A percentile compares a stretch with the other conserved stretches of the same genome.
phyloP scores from a whole-genome alignment of 345 rosid genomes.

The Gossypium arboreum region DNA sequence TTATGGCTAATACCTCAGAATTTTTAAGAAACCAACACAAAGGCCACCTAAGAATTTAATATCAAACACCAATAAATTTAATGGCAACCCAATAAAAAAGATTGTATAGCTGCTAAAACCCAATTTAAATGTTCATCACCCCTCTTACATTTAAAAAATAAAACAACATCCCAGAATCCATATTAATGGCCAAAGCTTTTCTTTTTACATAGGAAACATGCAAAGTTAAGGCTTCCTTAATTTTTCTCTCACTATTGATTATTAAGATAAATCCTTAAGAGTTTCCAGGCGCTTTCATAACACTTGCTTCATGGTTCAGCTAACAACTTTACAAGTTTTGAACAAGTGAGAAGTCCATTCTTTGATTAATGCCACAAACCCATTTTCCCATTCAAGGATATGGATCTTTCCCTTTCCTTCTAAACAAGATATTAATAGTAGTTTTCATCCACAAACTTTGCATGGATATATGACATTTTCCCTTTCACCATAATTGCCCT shows the following conservation, averaged over 20 bases:
- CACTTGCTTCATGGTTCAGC: not conserved
- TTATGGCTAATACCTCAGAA: slow-evolving; percentile 42
- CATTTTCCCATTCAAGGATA: not conserved
- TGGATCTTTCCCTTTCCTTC: not conserved
- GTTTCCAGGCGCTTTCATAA: no score
- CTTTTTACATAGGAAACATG: not conserved
- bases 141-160: slow-evolving; percentile 20
- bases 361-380: not conserved
- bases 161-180: slow-evolving; percentile 22
- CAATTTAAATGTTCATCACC: slow-evolving; percentile 22
- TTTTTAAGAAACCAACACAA: slow-evolving; percentile 29
- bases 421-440: not conserved
- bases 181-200: slow-evolving; percentile 29
- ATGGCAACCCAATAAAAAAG: slow-evolving; percentile 50
- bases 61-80: slow-evolving; percentile 58
- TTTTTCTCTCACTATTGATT: no score
- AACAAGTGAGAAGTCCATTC: not conserved
- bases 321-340: not conserved
- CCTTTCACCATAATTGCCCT: not conserved
- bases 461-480: not conserved
- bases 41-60: slow-evolving; percentile 50
- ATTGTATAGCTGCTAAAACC: slow-evolving; percentile 26
- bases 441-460: slow-evolving; percentile 2
- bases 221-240: not conserved
- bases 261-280: not conserved